Percentiles rank a stretch among this genome's conserved stretches.
Conservation (phyloP, 2,329 filamentous ascomycete genomes). For the Aspergillus ochraceoroseus region DNA sequence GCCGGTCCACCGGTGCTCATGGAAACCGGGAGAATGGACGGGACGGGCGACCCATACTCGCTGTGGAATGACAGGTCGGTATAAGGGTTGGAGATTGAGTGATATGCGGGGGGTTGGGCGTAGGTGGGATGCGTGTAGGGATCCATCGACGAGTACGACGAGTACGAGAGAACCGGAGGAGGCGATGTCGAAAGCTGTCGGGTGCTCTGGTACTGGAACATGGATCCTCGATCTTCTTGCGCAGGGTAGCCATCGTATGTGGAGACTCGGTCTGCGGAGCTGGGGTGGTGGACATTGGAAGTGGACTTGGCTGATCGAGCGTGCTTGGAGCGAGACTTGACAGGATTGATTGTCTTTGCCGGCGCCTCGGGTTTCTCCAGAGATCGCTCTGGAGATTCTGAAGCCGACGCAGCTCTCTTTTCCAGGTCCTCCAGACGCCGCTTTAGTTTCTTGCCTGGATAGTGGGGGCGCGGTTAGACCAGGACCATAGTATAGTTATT, state of each 20-base stretch:
- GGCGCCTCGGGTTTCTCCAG: conserved; percentile 49
- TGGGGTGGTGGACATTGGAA: conserved; percentile 23
- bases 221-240: conserved; percentile 47
- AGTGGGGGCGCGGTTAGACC: conserved; percentile 4
- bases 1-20: conserved; percentile 38
- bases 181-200: conserved; percentile 57
- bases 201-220: conserved; percentile 57
- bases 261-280: conserved; percentile 30
- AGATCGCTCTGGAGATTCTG: conserved; percentile 56
- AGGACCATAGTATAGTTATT: neutral
- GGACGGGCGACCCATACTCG: conserved; percentile 40
- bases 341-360: conserved; percentile 20
- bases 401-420: conserved; percentile 56
- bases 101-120: conserved; percentile 34
- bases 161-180: conserved; percentile 53
- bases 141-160: conserved; percentile 46
- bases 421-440: conserved; percentile 62
- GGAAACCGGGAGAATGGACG: conserved; percentile 46
- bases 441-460: conserved; percentile 61
- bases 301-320: conserved; percentile 27
- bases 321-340: conserved; percentile 27
- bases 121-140: conserved; percentile 37
- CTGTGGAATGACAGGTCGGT: conserved; percentile 34
- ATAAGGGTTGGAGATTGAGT: conserved; percentile 32
- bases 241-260: conserved; percentile 33